phyloP scores from a whole-genome alignment of 805 yeast genomes.

The Monosporozyma siamensis region DNA sequence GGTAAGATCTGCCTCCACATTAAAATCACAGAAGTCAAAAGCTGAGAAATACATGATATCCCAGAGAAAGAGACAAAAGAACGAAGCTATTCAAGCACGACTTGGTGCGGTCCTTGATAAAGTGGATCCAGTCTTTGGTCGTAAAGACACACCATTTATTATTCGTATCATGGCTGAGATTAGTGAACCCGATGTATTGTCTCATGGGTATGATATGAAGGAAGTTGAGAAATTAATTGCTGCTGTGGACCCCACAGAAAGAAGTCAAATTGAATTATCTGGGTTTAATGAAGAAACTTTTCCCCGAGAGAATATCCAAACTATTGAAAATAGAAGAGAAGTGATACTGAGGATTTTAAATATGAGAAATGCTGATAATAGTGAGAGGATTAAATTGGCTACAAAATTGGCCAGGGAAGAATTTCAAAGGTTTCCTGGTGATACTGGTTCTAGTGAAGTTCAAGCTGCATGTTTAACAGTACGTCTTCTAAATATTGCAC shows the following conservation, averaged over 20 bases:
- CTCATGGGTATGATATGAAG: conserved; percentile 46
- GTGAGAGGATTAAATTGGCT: conserved; percentile 50
- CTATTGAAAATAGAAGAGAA: conserved; percentile 52
- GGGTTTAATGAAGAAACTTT: conserved; percentile 19
- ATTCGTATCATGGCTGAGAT: conserved; percentile 56
- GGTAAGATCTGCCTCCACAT: not conserved
- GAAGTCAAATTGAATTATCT: conserved; percentile 19
- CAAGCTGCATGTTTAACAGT: conserved; percentile 89
- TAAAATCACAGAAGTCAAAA: conserved; percentile 9
- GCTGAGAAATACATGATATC: conserved; percentile 28
- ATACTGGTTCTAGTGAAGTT: conserved; percentile 91
- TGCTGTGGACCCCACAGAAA: conserved; percentile 37
- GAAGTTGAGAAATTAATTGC: conserved; percentile 69
- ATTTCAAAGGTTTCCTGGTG: conserved; percentile 77
- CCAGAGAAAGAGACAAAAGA: conserved; percentile 28
- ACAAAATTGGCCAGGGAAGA: conserved; percentile 61
- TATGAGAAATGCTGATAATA: conserved; percentile 57
- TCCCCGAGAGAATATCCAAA: conserved; percentile 24
- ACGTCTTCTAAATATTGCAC: conserved; percentile 65
- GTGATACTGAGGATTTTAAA: conserved; percentile 63
- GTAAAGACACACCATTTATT: conserved; percentile 54
- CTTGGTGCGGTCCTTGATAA: conserved; percentile 27
- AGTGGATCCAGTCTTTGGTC: conserved; percentile 83
- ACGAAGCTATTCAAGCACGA: conserved; percentile 28
- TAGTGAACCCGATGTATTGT: conserved; percentile 54